Evolutionary conservation across 352 stramenopile genomes (phyloP), one percentile per base, ranked within the genome.

Genomic region (Globisporangium perplexum): DNA sequence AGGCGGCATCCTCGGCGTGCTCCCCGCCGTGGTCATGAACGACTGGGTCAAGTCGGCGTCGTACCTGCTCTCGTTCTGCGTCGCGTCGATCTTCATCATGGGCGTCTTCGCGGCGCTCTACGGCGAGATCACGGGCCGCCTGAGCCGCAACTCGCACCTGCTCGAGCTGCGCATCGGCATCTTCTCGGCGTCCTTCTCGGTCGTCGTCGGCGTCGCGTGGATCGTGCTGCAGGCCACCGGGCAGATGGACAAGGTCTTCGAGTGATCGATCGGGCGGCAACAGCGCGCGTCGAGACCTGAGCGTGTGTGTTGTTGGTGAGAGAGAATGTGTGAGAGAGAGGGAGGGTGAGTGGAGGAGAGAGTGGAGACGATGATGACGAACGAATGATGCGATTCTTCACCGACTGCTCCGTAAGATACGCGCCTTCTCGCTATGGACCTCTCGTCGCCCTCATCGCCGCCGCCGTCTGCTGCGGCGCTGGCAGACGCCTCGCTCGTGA

Each of bases 71-170:
- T 80, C 76, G 23, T 96, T 96, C 67, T 96, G 85, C 56, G 28
- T 86, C 10, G 77, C 72, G n/a, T 88, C 68, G 48, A 96, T 87
- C 50, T 62, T 96, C 41, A 88, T 88, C 26, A 96, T 97, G 83
- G 86, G 85, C 42, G 67, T 71, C 4, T 97, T 96, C 68, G 80
- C 88, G 0, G 69, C 73, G 4, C 55, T 78, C 0, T 96, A 93
- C 61, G 83, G 88, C 24, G 72, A 80, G 47, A 36, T 71, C 51
- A 88, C 74, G n/a, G 65, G 65, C 12, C 71, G 65, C 17, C 43
- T 83, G 45, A 66, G 61, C 22, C 63, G 62, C 47, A 55, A 62
- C 33, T 81, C 68, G 26, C 54, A 69, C 36, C 46, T 62, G 26
- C 47, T 86, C 31, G 62, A 74, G 15, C 83, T 80, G 52, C 62